Evolutionary conservation across 179 eudicot species (phyloP).

Genomic region (Silene vulgaris): DNA sequence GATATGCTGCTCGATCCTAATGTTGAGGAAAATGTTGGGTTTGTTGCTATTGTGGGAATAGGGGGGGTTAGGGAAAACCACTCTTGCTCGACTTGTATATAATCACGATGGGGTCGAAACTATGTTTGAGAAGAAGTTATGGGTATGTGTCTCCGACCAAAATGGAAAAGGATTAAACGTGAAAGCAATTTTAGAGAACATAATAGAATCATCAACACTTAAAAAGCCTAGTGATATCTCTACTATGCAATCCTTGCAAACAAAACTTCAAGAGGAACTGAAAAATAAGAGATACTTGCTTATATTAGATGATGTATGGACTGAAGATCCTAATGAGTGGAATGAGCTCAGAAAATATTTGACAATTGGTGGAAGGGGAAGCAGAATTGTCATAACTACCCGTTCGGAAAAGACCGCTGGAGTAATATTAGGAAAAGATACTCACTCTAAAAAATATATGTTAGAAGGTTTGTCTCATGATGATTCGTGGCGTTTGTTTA

Average conservation of each 20-base stretch:
- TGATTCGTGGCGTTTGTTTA: conserved; percentile 6
- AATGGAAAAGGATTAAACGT: not conserved
- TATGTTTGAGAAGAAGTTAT: conserved; percentile 19
- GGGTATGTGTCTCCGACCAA: conserved; percentile 4
- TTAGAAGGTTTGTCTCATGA: not conserved
- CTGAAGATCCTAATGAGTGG: too few species aligned
- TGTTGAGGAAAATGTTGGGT: not conserved
- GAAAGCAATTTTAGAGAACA: not conserved
- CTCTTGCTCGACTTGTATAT: conserved; percentile 25
- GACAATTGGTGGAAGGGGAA: too few species aligned
- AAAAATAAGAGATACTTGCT: conserved; percentile 23
- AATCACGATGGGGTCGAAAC: conserved; percentile 13
- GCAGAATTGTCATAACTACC: not conserved
- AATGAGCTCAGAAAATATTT: too few species aligned
- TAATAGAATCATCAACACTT: not conserved
- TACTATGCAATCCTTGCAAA: not conserved
- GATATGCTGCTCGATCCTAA: not conserved
- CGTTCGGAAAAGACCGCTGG: not conserved
- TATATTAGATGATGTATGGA: not conserved
- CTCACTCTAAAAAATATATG: not conserved
- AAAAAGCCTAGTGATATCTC: not conserved
- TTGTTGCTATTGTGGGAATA: conserved; percentile 17
- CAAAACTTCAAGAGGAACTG: not conserved
- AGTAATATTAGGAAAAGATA: conserved; percentile 12
- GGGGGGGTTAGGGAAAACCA: conserved; percentile 34